Evolutionary conservation across 257 asterid genomes (phyloP).

Genomic region (Knoxia roxburghii): DNA sequence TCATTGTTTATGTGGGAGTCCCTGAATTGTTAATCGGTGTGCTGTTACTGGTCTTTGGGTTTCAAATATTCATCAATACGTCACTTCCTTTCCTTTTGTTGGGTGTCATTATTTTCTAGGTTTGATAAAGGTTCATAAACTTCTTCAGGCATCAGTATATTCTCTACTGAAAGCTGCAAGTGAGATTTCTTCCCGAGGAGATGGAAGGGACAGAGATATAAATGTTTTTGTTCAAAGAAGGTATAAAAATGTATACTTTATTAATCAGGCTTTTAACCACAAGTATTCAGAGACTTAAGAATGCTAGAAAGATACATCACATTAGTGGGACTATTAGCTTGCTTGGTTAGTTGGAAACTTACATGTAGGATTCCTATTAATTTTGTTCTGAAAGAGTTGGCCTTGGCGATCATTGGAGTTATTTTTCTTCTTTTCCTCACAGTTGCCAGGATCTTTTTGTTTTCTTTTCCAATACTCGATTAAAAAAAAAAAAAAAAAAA

Average conservation of each 20-base stretch:
- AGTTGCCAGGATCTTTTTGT: background rate
- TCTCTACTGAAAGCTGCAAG: constrained; percentile 82
- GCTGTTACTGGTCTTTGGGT: background rate
- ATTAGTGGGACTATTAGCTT: background rate
- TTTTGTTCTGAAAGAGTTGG: background rate
- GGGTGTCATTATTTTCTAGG: background rate
- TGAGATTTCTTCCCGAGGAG: constrained; percentile 91
- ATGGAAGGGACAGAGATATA: constrained; percentile 83
- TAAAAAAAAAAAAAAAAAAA: no score
- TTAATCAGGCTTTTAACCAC: background rate
- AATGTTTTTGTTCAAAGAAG: constrained; percentile 80
- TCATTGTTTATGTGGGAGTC: background rate
- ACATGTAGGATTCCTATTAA: background rate
- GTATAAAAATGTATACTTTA: constrained; percentile 25
- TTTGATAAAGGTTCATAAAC: constrained; percentile 27
- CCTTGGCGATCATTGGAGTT: background rate
- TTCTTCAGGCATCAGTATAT: constrained; percentile 79
- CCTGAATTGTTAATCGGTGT: background rate
- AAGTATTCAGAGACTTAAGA: background rate
- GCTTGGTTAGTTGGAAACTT: background rate
- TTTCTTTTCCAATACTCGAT: background rate
- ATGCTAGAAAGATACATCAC: constrained; percentile 1
- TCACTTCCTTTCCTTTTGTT: constrained; percentile 14
- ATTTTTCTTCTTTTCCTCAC: background rate
- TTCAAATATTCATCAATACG: constrained; percentile 7